Percentiles rank a stretch among this genome's conserved stretches.
Conservation (phyloP, 2,329 filamentous ascomycete genomes). For the Pseudocercospora pini-densiflorae region DNA sequence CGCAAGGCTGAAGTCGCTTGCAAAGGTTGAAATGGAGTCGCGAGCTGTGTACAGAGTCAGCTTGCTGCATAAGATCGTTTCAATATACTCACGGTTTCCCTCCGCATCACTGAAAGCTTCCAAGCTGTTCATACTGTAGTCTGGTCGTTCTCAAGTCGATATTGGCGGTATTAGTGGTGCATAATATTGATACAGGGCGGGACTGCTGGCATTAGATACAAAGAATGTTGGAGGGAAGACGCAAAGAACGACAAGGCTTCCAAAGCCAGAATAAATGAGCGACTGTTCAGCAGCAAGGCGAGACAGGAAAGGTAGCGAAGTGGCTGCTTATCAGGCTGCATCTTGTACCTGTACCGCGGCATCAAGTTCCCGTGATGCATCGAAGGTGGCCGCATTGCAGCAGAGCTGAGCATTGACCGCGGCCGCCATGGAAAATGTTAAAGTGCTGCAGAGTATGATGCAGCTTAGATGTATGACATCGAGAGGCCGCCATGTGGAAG, state of each 20-base stretch:
- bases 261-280: neutral
- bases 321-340: slow-evolving; percentile 5
- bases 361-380: neutral
- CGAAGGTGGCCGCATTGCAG: neutral
- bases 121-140: neutral
- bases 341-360: slow-evolving; percentile 1
- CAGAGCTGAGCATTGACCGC: neutral
- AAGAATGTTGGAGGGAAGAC: neutral
- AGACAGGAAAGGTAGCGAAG: neutral
- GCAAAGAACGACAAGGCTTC: neutral
- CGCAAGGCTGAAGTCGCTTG: slow-evolving; percentile 12
- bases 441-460: neutral
- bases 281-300: neutral
- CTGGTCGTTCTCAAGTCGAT: neutral
- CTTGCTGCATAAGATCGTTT: neutral
- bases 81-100: neutral
- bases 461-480: slow-evolving; percentile 4
- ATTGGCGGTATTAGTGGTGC: neutral
- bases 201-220: neutral
- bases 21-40: slow-evolving; percentile 12
- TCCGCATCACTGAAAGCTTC: neutral
- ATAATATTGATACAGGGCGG: neutral
- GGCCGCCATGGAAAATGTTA: neutral
- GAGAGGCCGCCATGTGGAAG: neutral
- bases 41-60: slow-evolving; percentile 4